phyloP scores from a whole-genome alignment of 441 rosid genomes.

The Pelargonium australe region DNA sequence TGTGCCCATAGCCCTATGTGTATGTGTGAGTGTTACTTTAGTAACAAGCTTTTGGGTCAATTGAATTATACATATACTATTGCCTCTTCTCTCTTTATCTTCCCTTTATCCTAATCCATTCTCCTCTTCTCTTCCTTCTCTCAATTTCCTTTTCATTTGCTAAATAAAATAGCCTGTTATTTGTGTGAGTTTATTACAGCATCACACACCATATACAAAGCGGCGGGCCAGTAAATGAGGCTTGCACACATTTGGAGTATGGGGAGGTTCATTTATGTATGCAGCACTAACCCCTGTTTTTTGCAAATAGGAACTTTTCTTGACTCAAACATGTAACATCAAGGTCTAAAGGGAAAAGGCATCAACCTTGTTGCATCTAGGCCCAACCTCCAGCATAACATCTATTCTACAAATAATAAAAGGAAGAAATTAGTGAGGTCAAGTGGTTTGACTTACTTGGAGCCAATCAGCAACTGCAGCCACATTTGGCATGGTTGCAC shows the following conservation, averaged over 20 bases:
- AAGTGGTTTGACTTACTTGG: slow-evolving; percentile 56
- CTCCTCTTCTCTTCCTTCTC: no score
- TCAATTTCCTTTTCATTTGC: no score
- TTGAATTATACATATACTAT: no score
- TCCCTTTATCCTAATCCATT: no score
- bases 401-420: slow-evolving; percentile 7
- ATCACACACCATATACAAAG: no score
- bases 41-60: no score
- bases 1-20: no score
- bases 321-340: background rate
- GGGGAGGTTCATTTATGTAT: background rate
- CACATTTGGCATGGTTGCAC: slow-evolving; percentile 98
- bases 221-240: background rate
- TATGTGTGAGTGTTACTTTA: no score
- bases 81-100: no score
- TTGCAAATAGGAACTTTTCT: background rate
- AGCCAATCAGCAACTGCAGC: slow-evolving; percentile 98
- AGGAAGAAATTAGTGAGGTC: slow-evolving; percentile 10
- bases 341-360: background rate
- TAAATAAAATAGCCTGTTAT: no score
- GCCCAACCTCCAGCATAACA: background rate
- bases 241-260: background rate
- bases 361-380: background rate
- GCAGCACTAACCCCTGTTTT: background rate
- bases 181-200: no score